phyloP scores from a whole-genome alignment of 805 yeast species.

The Monosporozyma aerobia region DNA sequence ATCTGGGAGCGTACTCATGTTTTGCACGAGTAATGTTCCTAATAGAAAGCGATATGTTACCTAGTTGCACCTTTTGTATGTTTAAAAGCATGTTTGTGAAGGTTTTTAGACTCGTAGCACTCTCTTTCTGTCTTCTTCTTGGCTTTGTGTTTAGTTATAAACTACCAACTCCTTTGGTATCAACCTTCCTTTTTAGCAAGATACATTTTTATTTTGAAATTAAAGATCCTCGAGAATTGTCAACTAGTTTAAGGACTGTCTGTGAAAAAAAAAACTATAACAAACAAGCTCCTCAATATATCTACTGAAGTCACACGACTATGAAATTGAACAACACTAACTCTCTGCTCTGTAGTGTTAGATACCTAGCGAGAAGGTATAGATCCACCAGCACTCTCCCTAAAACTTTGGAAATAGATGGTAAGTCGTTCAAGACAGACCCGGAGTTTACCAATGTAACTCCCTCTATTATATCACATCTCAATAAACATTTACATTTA shows the following conservation, averaged over 20 bases:
- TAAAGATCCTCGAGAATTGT: background rate
- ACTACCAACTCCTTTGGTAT: background rate
- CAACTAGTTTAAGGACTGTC: background rate
- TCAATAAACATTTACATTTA: conserved; percentile 66
- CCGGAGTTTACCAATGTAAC: conserved; percentile 77
- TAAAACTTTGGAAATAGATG: conserved; percentile 31
- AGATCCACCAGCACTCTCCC: conserved; percentile 1
- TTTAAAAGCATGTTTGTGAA: background rate
- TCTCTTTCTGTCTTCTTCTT: background rate
- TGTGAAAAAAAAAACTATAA: background rate
- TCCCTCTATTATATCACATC: conserved; percentile 54
- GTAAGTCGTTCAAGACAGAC: conserved; percentile 49
- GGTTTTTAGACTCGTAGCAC: background rate
- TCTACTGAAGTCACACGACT: background rate
- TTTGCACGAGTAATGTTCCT: conserved; percentile 1
- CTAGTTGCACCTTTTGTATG: background rate
- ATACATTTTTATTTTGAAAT: background rate
- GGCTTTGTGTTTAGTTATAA: background rate
- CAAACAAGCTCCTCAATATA: background rate
- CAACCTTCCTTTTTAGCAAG: background rate
- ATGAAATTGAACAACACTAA: background rate
- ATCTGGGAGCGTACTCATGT: conserved; percentile 75
- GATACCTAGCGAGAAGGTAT: background rate
- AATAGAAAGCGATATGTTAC: background rate
- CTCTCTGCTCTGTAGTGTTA: background rate